Percentiles rank a stretch among this genome's conserved stretches.
Conservation (phyloP, 495 filamentous ascomycete genomes). For the Lasiosphaeria ovina region DNA sequence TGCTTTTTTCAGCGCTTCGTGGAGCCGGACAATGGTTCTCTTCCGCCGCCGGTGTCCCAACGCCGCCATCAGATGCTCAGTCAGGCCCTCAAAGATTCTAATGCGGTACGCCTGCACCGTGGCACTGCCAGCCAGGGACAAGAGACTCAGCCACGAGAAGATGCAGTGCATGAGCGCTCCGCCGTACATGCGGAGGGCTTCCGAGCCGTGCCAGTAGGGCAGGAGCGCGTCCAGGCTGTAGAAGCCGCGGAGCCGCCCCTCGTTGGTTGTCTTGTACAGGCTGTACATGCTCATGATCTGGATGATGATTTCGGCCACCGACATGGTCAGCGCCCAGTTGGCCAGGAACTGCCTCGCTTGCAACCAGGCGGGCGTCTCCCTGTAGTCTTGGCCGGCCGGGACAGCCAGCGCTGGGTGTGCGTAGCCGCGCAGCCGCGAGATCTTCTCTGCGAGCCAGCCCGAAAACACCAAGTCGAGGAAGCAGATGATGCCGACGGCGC, state of each 20-base stretch:
- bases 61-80: background rate
- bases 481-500: background rate
- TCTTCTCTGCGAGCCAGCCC: background rate
- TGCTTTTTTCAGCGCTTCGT: background rate
- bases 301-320: constrained; percentile 8
- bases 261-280: constrained; percentile 3
- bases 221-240: background rate
- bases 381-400: background rate
- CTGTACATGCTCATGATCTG: constrained; percentile 6
- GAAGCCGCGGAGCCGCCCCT: constrained; percentile 3
- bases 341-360: constrained; percentile 1
- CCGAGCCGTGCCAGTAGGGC: constrained; percentile 1
- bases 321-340: constrained; percentile 1
- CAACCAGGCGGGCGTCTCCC: background rate
- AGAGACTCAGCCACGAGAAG: background rate
- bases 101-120: background rate
- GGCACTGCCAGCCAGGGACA: background rate
- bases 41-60: background rate
- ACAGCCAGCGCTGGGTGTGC: background rate
- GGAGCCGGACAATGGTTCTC: background rate
- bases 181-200: constrained; percentile 9
- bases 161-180: constrained; percentile 7
- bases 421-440: background rate
- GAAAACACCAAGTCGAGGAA: background rate
- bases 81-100: background rate